Evolutionary conservation across 192 early-diverging fungal species (phyloP).

Genomic region (Funneliformis geosporum): DNA sequence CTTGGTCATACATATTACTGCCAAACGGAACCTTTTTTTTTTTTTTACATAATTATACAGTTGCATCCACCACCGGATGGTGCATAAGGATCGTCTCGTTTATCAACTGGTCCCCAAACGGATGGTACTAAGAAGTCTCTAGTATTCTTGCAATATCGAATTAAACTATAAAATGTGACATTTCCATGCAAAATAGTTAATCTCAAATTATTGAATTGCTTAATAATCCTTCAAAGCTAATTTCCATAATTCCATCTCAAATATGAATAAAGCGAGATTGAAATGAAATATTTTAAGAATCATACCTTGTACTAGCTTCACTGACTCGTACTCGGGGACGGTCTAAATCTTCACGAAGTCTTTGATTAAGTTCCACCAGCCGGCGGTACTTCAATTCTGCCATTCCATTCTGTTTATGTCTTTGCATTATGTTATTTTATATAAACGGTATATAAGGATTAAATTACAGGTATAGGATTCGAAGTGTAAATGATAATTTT

Average conservation of each 20-base stretch:
- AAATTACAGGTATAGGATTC: background rate
- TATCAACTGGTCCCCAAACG: constrained; percentile 50
- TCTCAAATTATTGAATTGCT: background rate
- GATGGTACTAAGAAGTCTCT: constrained; percentile 47
- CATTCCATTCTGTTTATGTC: constrained; percentile 23
- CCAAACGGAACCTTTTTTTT: background rate
- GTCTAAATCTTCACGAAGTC: constrained; percentile 30
- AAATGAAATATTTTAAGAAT: background rate
- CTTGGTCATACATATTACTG: background rate
- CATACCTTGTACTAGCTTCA: constrained; percentile 24
- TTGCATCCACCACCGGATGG: constrained; percentile 19
- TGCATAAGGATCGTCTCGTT: constrained; percentile 46
- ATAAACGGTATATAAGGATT: background rate
- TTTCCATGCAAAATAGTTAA: background rate
- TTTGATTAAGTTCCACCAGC: constrained; percentile 24
- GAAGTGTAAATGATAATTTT: background rate
- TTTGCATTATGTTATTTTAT: constrained; percentile 8
- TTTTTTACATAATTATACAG: constrained; percentile 30
- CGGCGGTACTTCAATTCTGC: constrained; percentile 12
- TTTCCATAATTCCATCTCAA: background rate
- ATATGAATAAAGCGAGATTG: background rate
- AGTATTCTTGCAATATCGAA: constrained; percentile 43
- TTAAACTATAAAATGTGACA: constrained; percentile 34
- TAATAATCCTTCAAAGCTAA: background rate
- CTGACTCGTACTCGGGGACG: constrained; percentile 24